A percentile compares a stretch with the other conserved stretches of the same genome.
Evolutionary conservation across 2,329 filamentous ascomycete genomes (phyloP).

Genomic region (Aspergillus vadensis): DNA sequence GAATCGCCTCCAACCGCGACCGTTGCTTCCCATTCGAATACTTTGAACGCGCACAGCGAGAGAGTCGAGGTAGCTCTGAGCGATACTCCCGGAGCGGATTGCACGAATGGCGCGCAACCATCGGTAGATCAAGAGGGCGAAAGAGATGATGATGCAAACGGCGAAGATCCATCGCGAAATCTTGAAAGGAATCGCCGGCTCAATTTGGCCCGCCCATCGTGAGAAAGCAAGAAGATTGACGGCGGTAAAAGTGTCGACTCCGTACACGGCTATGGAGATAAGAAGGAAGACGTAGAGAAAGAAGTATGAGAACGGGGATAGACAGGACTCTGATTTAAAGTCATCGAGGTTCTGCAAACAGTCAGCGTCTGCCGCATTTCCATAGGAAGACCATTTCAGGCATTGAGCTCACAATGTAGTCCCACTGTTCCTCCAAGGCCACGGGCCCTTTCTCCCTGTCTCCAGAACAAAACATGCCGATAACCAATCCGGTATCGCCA

Average conservation of each 20-base stretch:
- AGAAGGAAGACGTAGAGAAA: constrained; percentile 81
- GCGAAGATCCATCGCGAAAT: constrained; percentile 95
- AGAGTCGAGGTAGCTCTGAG: constrained; percentile 87
- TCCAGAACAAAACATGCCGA: constrained; percentile 67
- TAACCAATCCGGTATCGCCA: constrained; percentile 33
- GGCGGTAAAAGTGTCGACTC: constrained; percentile 88
- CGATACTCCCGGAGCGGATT: constrained; percentile 81
- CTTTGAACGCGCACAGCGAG: constrained; percentile 83
- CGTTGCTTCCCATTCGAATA: constrained; percentile 67
- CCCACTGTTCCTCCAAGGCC: constrained; percentile 87
- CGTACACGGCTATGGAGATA: constrained; percentile 81
- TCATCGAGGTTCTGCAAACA: constrained; percentile 60
- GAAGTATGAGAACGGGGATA: constrained; percentile 75
- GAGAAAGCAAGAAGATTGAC: constrained; percentile 88
- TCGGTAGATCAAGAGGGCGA: constrained; percentile 77
- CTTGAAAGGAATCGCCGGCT: constrained; percentile 73
- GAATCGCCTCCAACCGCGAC: constrained; percentile 83
- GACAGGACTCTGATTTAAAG: constrained; percentile 81
- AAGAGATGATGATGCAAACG: constrained; percentile 86
- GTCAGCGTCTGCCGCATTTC: constrained; percentile 7
- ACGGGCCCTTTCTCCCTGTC: constrained; percentile 65
- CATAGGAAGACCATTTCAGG: not conserved
- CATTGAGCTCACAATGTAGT: constrained; percentile 71
- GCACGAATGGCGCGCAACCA: constrained; percentile 77
- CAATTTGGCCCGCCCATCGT: constrained; percentile 81